A percentile compares a stretch with the other conserved stretches of the same genome.
phyloP scores from a whole-genome alignment of 495 filamentous ascomycete genomes.

The Daldinia grandis region DNA sequence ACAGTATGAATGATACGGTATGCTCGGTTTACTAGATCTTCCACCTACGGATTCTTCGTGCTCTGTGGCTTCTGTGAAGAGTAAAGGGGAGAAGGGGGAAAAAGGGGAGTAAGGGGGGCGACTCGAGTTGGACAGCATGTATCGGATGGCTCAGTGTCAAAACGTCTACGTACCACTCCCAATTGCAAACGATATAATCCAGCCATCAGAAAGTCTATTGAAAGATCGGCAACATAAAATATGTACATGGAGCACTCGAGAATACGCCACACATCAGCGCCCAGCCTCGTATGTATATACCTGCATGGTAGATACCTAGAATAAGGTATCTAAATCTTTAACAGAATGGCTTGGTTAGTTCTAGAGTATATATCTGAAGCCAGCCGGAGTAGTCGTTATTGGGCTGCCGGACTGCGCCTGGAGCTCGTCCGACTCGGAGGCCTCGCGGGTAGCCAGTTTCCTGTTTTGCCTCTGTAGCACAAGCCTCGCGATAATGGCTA shows the following conservation, averaged over 20 bases:
- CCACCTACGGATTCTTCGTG: neutral
- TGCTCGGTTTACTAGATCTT: neutral
- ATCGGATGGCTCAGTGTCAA: neutral
- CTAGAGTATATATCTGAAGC: slow-evolving; percentile 45
- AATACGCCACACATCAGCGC: slow-evolving; percentile 1
- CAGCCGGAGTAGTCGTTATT: slow-evolving; percentile 7
- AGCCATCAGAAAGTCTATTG: slow-evolving; percentile 11
- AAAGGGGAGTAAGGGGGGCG: no score
- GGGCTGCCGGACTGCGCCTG: neutral
- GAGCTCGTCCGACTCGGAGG: slow-evolving; percentile 29
- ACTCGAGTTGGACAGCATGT: slow-evolving; percentile 6
- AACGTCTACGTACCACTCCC: neutral
- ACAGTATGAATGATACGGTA: no score
- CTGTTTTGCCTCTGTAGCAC: slow-evolving; percentile 58
- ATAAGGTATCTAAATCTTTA: neutral
- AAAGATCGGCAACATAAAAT: neutral
- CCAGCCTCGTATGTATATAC: neutral
- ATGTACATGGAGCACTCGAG: neutral
- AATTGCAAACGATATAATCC: neutral
- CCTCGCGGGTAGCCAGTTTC: slow-evolving; percentile 57
- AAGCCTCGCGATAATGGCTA: slow-evolving; percentile 56
- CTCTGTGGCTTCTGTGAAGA: slow-evolving; percentile 11
- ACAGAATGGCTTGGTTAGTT: neutral
- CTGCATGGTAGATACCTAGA: neutral
- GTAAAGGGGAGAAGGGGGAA: neutral